These are phyloP conservation scores for Spiromastix sp. DNA, from an alignment of 2,329 filamentous ascomycete genomes.

Conservation along the genomic window DNA sequence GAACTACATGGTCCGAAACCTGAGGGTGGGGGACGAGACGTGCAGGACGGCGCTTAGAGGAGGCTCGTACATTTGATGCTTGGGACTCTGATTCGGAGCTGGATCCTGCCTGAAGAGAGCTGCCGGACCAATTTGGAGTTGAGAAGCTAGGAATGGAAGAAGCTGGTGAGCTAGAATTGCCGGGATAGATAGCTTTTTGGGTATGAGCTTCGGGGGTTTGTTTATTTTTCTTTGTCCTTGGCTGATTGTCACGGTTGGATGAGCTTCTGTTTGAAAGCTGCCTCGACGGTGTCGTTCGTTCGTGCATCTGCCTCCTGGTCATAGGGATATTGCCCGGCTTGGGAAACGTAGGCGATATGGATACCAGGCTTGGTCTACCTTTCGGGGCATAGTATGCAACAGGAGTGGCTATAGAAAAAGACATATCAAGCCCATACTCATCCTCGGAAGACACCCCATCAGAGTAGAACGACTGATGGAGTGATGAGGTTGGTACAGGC, in stretches of 20 bases:
- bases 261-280: slow-evolving; percentile 1
- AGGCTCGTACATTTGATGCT: no score
- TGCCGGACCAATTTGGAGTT: slow-evolving; percentile 4
- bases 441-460: slow-evolving; percentile 12
- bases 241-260: no score
- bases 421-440: slow-evolving; percentile 7
- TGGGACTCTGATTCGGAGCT: slow-evolving; percentile 4
- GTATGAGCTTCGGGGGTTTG: slow-evolving; percentile 5
- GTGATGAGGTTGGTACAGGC: not conserved
- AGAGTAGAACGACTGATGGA: slow-evolving; percentile 9
- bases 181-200: not conserved
- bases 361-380: slow-evolving; percentile 12
- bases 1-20: no score
- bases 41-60: no score
- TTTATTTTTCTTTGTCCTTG: slow-evolving; percentile 6
- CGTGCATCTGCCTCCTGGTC: slow-evolving; percentile 7
- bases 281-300: not conserved
- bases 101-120: not conserved
- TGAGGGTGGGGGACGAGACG: no score
- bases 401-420: slow-evolving; percentile 12
- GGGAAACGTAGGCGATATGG: slow-evolving; percentile 7
- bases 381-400: slow-evolving; percentile 10
- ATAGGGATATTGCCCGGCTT: slow-evolving; percentile 1
- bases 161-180: slow-evolving; percentile 3
- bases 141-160: slow-evolving; percentile 5